These are phyloP conservation scores for Hypoxylon subgilvum DNA, from an alignment of 495 filamentous ascomycete genomes.

Conservation along the genomic window DNA sequence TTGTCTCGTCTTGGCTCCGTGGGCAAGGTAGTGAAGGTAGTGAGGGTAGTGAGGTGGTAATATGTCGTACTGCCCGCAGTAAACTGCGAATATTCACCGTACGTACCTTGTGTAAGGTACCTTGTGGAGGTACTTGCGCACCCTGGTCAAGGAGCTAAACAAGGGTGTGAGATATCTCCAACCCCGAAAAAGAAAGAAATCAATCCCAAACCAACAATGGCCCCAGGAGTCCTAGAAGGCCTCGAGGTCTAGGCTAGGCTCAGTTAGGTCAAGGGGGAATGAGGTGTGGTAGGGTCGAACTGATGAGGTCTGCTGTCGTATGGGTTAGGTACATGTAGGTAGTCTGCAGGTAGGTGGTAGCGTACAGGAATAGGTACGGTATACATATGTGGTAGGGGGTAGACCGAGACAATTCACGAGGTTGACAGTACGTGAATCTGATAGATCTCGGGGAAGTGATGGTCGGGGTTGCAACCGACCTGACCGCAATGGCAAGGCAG, in stretches of 20 bases:
- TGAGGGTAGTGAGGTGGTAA: too few species aligned
- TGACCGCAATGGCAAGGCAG: constrained; percentile 25
- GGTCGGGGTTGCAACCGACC: constrained; percentile 30
- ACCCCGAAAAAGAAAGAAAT: constrained; percentile 37
- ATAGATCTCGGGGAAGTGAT: constrained; percentile 37
- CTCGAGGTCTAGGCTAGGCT: constrained; percentile 18
- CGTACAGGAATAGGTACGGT: background rate
- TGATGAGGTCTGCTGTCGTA: too few species aligned
- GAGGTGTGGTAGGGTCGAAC: too few species aligned
- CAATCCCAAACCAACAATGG: constrained; percentile 33
- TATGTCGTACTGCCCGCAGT: too few species aligned
- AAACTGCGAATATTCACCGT: too few species aligned
- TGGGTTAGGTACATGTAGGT: too few species aligned
- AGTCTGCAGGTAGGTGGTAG: background rate
- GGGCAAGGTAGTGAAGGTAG: too few species aligned
- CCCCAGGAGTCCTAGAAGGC: constrained; percentile 17
- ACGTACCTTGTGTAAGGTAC: too few species aligned
- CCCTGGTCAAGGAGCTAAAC: constrained; percentile 10
- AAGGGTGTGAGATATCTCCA: constrained; percentile 12
- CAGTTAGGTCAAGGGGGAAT: too few species aligned
- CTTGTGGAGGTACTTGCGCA: background rate
- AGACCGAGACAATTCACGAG: constrained; percentile 22
- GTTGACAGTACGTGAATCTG: constrained; percentile 33
- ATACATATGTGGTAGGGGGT: constrained; percentile 25
- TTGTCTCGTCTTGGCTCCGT: too few species aligned